Evolutionary conservation across 108 stramenopile species (phyloP).

Genomic region (Cyclotella atomus): DNA sequence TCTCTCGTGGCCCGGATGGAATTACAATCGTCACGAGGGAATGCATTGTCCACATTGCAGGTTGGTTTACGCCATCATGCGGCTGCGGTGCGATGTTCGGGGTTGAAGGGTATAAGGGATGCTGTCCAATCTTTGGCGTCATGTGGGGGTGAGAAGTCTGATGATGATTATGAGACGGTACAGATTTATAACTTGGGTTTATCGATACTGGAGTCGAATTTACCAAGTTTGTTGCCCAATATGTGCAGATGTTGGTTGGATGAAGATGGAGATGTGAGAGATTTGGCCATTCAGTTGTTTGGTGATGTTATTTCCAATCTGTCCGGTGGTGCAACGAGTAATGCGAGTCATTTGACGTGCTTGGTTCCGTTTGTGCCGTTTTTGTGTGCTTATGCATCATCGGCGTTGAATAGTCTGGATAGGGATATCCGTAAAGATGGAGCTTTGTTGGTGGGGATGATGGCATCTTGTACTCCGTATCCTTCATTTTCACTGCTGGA

Average conservation of each 20-base stretch:
- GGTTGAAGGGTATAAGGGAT: conserved; percentile 70
- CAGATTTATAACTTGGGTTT: conserved; percentile 46
- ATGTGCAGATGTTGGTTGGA: conserved; percentile 72
- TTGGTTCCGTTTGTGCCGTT: conserved; percentile 70
- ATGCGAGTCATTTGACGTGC: conserved; percentile 16
- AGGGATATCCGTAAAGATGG: conserved; percentile 63
- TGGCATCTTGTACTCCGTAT: conserved; percentile 48
- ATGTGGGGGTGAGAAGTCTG: not conserved
- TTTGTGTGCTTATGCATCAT: conserved; percentile 65
- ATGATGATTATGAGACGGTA: not conserved
- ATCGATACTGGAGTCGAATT: conserved; percentile 47
- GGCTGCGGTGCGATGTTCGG: conserved; percentile 62
- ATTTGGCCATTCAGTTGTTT: conserved; percentile 54
- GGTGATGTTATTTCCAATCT: conserved; percentile 47
- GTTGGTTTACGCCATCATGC: conserved; percentile 71
- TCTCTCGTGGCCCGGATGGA: conserved; percentile 38
- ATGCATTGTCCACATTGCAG: conserved; percentile 57
- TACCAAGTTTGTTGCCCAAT: conserved; percentile 41
- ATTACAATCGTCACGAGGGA: conserved; percentile 69
- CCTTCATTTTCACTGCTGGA: conserved; percentile 35
- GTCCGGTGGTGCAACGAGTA: conserved; percentile 2
- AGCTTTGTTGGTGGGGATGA: conserved; percentile 46
- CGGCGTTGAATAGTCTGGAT: conserved; percentile 84
- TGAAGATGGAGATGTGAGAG: conserved; percentile 74
- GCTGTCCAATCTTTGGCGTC: conserved; percentile 50